A percentile compares a stretch with the other conserved stretches of the same genome.
These are phyloP conservation scores for Clavispora phyllophila DNA, from an alignment of 805 yeast genomes.

Conservation along the genomic window DNA sequence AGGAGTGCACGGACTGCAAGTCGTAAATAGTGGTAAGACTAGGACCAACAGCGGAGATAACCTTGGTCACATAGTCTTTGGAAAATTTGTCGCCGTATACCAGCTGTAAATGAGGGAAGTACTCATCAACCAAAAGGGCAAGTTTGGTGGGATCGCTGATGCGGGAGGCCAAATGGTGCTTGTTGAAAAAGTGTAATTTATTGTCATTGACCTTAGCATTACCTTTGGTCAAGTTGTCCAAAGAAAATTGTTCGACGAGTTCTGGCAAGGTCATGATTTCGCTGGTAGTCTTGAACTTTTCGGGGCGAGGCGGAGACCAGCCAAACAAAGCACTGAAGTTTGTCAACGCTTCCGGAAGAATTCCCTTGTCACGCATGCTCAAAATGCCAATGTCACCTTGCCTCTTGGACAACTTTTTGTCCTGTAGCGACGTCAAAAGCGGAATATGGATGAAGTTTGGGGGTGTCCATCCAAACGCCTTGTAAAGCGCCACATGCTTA, in stretches of 20 bases:
- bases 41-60: conserved; percentile 43
- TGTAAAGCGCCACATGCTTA: conserved; percentile 81
- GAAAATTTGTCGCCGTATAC: conserved; percentile 11
- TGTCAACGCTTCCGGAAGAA: conserved; percentile 79
- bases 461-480: conserved; percentile 79
- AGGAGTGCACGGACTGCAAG: conserved; percentile 41
- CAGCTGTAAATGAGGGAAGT: conserved; percentile 16
- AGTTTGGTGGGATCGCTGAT: conserved; percentile 35
- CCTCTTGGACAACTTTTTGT: conserved; percentile 81
- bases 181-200: conserved; percentile 75
- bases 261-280: conserved; percentile 52
- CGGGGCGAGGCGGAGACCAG: conserved; percentile 77
- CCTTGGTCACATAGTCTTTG: conserved; percentile 29
- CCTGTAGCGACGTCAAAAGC: conserved; percentile 63
- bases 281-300: conserved; percentile 40
- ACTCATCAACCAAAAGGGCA: conserved; percentile 30
- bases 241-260: conserved; percentile 50
- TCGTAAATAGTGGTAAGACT: conserved; percentile 53
- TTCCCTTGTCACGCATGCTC: conserved; percentile 53
- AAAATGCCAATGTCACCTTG: conserved; percentile 74
- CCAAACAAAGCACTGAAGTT: conserved; percentile 90
- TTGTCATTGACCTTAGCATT: conserved; percentile 85
- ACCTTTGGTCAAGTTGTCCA: conserved; percentile 81
- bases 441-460: conserved; percentile 92
- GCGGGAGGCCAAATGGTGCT: conserved; percentile 50